A percentile compares a stretch with the other conserved stretches of the same genome.
These are phyloP conservation scores for Gleditsia sinensis DNA, from an alignment of 306 rosid genomes.

Conservation along the genomic window DNA sequence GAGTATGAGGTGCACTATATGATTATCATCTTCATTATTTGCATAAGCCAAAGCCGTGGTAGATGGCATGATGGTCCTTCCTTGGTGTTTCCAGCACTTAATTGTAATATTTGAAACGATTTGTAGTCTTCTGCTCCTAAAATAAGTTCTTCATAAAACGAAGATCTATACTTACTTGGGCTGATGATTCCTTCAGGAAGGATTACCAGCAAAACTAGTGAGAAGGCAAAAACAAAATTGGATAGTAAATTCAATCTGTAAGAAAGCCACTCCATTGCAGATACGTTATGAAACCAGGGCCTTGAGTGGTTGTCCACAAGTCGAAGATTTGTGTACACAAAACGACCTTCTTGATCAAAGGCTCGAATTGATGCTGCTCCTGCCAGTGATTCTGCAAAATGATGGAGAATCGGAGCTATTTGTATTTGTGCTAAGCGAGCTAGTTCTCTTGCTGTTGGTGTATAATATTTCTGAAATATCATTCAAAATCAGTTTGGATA, in stretches of 20 bases:
- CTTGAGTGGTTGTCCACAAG: conserved; percentile 78
- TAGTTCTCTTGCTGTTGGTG: conserved; percentile 92
- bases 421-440: conserved; percentile 85
- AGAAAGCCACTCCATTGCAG: conserved; percentile 99
- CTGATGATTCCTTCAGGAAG: conserved; percentile 90
- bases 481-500: conserved; percentile 27
- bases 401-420: conserved; percentile 90
- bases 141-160: background rate
- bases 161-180: conserved; percentile 69
- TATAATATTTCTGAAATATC: conserved; percentile 73
- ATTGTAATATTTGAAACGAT: too few relatives aligned
- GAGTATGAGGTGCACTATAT: background rate
- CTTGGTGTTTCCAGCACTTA: too few relatives aligned
- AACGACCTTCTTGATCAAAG: conserved; percentile 83
- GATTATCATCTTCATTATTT: background rate
- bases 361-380: conserved; percentile 93
- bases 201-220: conserved; percentile 74
- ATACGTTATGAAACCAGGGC: conserved; percentile 93
- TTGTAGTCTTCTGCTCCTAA: too few relatives aligned
- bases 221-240: conserved; percentile 91
- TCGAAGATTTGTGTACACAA: conserved; percentile 57
- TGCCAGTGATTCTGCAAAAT: conserved; percentile 86
- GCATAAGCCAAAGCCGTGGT: background rate
- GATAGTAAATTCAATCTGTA: conserved; percentile 85
- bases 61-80: too few relatives aligned